Percentiles rank a stretch among this genome's conserved stretches.
Evolutionary conservation across 805 yeast species (phyloP).

Genomic region (Candida schatavii): DNA sequence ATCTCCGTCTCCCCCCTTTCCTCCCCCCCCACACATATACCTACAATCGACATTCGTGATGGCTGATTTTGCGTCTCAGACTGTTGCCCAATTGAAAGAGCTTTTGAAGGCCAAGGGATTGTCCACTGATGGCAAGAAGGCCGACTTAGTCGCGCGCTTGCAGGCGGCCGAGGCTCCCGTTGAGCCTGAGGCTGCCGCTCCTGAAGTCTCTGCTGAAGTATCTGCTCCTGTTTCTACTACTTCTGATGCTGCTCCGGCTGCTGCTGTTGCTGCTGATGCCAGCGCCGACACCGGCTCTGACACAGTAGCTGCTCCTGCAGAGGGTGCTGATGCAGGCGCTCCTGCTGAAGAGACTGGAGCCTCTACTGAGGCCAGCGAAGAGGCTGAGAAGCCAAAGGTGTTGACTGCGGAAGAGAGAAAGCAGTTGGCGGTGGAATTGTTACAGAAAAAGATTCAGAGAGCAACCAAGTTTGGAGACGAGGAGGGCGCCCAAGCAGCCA

Average conservation of each 20-base stretch:
- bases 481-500: conserved; percentile 49
- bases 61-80: conserved; percentile 59
- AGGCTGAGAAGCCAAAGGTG: conserved; percentile 35
- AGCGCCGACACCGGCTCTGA: conserved; percentile 10
- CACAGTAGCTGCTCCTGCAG: conserved; percentile 13
- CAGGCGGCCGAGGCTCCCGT: conserved; percentile 50
- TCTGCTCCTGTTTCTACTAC: conserved; percentile 8
- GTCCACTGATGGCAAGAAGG: conserved; percentile 73
- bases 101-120: conserved; percentile 64
- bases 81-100: conserved; percentile 85
- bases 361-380: conserved; percentile 13
- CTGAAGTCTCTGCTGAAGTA: conserved; percentile 13
- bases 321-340: conserved; percentile 14
- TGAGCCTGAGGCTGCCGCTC: conserved; percentile 14
- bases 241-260: conserved; percentile 12
- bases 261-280: conserved; percentile 10
- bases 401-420: conserved; percentile 70
- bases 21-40: not conserved
- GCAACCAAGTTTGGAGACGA: conserved; percentile 78
- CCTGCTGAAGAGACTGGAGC: conserved; percentile 13
- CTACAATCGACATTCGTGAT: conserved; percentile 19
- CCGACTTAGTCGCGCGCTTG: conserved; percentile 67
- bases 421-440: conserved; percentile 61
- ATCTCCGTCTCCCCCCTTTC: not conserved
- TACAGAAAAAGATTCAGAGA: conserved; percentile 65